Percentiles rank a stretch among this genome's conserved stretches.
These are phyloP conservation scores for Helichrysum umbraculigerum DNA, from an alignment of 129 eudicot species.

Conservation along the genomic window DNA sequence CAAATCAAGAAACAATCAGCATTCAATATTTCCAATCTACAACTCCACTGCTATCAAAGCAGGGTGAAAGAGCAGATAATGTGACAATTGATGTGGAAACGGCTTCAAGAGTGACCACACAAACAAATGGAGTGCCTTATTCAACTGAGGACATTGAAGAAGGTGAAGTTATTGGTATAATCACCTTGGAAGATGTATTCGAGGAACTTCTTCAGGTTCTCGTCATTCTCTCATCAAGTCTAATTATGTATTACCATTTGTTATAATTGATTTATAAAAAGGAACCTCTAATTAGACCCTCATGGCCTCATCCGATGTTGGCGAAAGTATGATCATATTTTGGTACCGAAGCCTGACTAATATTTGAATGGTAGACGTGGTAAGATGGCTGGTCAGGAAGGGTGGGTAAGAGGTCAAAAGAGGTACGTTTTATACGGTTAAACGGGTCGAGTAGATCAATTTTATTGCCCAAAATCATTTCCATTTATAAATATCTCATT, in stretches of 20 bases:
- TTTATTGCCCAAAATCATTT: background rate
- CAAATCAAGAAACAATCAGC: constrained; percentile 33
- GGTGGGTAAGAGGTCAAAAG: background rate
- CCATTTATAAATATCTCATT: too few species aligned
- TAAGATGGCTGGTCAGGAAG: background rate
- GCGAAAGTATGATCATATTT: background rate
- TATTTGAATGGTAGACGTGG: background rate
- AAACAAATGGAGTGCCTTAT: constrained; percentile 40
- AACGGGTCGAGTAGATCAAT: background rate
- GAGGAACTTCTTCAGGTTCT: constrained; percentile 98
- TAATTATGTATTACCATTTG: background rate
- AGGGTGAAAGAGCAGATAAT: constrained; percentile 45
- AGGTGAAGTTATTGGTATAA: constrained; percentile 91
- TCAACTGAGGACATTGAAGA: constrained; percentile 67
- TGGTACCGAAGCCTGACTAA: background rate
- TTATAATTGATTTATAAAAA: background rate
- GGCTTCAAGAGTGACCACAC: constrained; percentile 16
- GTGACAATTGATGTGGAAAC: constrained; percentile 69
- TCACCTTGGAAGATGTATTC: constrained; percentile 96
- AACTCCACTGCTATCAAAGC: constrained; percentile 41
- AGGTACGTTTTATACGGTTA: background rate
- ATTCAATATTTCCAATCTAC: constrained; percentile 37
- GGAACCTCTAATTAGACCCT: background rate
- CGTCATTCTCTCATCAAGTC: background rate
- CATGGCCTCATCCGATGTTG: background rate